Base-by-base conservation (phyloP, 805 yeast genomes). In the Candida tibetensis region DNA sequence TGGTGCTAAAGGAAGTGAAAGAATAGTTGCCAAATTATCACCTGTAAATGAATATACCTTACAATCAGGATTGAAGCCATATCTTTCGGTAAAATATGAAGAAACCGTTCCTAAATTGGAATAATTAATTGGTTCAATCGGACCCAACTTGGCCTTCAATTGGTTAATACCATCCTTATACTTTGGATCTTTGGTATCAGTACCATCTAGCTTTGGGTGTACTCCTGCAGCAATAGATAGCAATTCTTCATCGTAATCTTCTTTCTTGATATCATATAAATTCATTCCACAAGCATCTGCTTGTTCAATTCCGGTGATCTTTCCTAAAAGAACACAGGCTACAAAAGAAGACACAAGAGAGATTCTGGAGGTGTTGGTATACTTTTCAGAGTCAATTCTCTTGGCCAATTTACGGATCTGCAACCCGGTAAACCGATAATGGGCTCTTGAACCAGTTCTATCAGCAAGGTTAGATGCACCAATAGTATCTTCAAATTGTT, bases 251-350 rank as follows among this genome's bases (percentile, higher is more conserved):
- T 79, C 71, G 69, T 77, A 88, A 14, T 69, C 57, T 22, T 71
- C 66, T 8, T 74, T 64, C n/a, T 64, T 46, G 28, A 89, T 74
- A 58, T 86, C 90, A 66, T 86, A 88, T 32, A 89, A 52, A 51
- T 90, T 90, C 93, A 88, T 88, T 8, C 97, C 97, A 63, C 96
- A 87, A 2, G 86, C 95, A 61, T 90, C 97, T 10, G 87, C 79
- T 50, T 82, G 82, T 49, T 89, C 97, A 40, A 87, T 65, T 2
- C 74, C 71, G 3, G 82, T 71, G 30, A 85, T 66, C 38, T 68
- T 51, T 7, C 95, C 95, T 29, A 81, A 60, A 21, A 90, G 68
- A 9, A 90, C 64, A 19, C 87, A 76, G 4, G 91, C 81, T 22
- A 88, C 63, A 53, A 89, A 89, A 38, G 83, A 79, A 1, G 95